Conservation (phyloP, 805 yeast species). For the Ogataea naganishii region DNA sequence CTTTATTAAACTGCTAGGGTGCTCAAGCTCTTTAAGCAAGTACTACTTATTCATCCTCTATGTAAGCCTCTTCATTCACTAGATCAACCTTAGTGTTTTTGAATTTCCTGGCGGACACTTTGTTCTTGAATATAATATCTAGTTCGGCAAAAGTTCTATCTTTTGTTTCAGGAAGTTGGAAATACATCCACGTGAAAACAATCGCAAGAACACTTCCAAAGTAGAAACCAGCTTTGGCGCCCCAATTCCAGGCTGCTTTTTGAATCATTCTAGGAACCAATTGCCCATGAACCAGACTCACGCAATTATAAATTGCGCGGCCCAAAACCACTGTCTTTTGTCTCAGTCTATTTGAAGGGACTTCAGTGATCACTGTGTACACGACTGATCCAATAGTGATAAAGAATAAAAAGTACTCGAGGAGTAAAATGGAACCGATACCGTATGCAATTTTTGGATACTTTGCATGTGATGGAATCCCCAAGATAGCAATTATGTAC, state of each 20-base stretch:
- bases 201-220: slow-evolving; percentile 28
- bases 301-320: slow-evolving; percentile 22
- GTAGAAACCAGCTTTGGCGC: slow-evolving; percentile 35
- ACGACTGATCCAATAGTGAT: slow-evolving; percentile 31
- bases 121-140: slow-evolving; percentile 27
- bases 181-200: slow-evolving; percentile 11
- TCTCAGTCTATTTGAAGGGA: slow-evolving; percentile 30
- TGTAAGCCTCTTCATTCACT: neutral
- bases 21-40: too few species aligned
- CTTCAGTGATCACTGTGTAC: slow-evolving; percentile 29
- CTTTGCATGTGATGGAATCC: slow-evolving; percentile 7
- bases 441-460: slow-evolving; percentile 26
- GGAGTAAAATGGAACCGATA: slow-evolving; percentile 36
- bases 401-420: slow-evolving; percentile 32
- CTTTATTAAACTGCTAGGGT: too few species aligned
- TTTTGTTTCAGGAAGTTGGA: slow-evolving; percentile 30
- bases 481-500: slow-evolving; percentile 36
- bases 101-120: slow-evolving; percentile 29
- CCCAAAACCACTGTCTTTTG: slow-evolving; percentile 29
- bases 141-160: slow-evolving; percentile 33
- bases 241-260: slow-evolving; percentile 37
- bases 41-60: too few species aligned
- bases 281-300: slow-evolving; percentile 35
- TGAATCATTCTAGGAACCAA: slow-evolving; percentile 36
- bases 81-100: slow-evolving; percentile 23